Conservation (phyloP, 257 asterid genomes). For the Ajuga chamaepitys region DNA sequence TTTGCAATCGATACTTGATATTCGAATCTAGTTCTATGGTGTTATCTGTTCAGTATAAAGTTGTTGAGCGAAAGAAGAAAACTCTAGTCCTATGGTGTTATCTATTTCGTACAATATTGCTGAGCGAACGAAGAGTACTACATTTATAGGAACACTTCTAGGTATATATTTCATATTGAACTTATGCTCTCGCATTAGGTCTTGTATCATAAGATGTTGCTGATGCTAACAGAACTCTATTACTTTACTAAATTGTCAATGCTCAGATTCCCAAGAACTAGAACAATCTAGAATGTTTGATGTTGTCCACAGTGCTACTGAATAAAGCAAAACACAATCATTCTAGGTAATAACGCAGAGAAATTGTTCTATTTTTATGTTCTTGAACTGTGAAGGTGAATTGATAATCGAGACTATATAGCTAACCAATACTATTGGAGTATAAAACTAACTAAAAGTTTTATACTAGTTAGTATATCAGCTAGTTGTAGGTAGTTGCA, state of each 20-base stretch:
- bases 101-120: no score
- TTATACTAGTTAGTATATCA: no score
- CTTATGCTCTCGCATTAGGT: not conserved
- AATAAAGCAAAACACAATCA: not conserved
- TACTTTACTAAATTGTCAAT: not conserved
- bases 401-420: not conserved
- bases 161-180: not conserved
- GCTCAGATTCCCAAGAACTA: not conserved
- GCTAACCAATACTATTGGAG: no score
- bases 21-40: not conserved
- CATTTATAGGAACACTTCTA: not conserved
- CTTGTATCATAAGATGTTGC: not conserved
- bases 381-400: not conserved
- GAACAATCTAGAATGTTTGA: not conserved
- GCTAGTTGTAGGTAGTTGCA: no score
- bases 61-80: no score
- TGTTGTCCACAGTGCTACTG: not conserved
- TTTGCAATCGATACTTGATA: not conserved
- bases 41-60: not conserved
- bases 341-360: no score
- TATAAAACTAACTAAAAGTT: no score
- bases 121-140: not conserved
- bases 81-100: no score
- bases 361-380: no score
- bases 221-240: slow-evolving; percentile 1